These are phyloP conservation scores for Diplodia corticola DNA, from an alignment of 2,329 filamentous ascomycete species.

Conservation along the genomic window DNA sequence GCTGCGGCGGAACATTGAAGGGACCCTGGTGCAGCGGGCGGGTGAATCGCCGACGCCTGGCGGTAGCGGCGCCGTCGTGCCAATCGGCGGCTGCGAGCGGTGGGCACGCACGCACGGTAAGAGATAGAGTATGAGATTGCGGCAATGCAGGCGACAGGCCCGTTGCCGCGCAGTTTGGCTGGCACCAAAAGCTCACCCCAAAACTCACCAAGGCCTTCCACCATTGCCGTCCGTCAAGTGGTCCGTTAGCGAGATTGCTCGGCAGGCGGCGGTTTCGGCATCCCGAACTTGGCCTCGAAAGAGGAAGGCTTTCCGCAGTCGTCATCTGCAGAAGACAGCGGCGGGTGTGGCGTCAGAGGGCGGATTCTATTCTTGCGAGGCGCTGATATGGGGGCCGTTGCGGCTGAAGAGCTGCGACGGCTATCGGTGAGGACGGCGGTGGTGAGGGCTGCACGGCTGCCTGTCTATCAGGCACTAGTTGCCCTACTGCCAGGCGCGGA, in stretches of 20 bases:
- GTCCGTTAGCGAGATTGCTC: conserved; percentile 12
- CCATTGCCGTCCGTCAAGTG: conserved; percentile 1
- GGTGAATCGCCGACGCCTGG: background rate
- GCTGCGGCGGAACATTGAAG: conserved; percentile 11
- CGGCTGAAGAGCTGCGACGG: background rate
- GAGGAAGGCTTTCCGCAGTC: background rate
- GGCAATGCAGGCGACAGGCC: background rate
- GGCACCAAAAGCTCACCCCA: background rate
- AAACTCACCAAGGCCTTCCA: conserved; percentile 9
- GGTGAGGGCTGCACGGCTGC: background rate
- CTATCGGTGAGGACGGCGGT: background rate
- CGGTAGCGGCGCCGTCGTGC: background rate
- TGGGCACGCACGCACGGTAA: background rate
- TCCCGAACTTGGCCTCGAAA: conserved; percentile 5
- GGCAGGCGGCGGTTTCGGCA: background rate
- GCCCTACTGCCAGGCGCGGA: background rate
- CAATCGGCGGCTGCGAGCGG: conserved; percentile 2
- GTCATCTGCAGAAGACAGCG: background rate
- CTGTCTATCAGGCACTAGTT: background rate
- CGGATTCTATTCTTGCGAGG: background rate
- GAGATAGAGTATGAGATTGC: conserved; percentile 13
- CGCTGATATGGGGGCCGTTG: background rate
- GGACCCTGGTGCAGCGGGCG: background rate
- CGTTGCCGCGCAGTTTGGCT: background rate
- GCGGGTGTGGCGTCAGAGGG: background rate